These are phyloP conservation scores for Omphalea diandra DNA, from an alignment of 441 rosid genomes.

Conservation along the genomic window DNA sequence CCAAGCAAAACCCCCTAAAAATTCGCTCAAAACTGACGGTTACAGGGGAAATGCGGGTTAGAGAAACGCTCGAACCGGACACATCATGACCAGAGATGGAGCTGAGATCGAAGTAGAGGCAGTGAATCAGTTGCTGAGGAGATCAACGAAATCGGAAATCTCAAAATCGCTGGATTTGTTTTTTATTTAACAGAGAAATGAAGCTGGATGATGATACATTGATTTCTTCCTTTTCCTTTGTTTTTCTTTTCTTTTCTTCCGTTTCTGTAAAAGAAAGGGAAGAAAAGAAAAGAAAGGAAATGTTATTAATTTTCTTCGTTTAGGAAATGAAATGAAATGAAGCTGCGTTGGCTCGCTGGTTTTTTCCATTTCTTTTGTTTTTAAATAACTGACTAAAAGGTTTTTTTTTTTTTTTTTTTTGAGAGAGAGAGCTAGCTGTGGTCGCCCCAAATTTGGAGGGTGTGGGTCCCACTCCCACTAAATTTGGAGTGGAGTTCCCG, in stretches of 20 bases:
- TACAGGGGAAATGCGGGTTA: slow-evolving; percentile 18
- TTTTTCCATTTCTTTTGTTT: not conserved
- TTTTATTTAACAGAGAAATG: too few species aligned
- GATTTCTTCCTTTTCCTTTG: not conserved
- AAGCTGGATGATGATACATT: not conserved
- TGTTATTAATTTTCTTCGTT: not conserved
- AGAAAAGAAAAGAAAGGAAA: slow-evolving; percentile 6
- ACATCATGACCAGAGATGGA: too few species aligned
- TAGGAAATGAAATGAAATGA: not conserved
- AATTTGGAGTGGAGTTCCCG: slow-evolving; percentile 51
- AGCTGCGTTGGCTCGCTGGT: not conserved
- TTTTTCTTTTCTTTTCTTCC: slow-evolving; percentile 2
- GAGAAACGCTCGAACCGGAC: slow-evolving; percentile 19
- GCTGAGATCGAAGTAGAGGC: slow-evolving; percentile 16
- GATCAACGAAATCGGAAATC: slow-evolving; percentile 2
- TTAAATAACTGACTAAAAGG: not conserved
- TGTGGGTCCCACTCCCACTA: slow-evolving; percentile 23
- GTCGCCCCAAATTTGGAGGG: slow-evolving; percentile 4
- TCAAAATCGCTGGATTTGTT: slow-evolving; percentile 12
- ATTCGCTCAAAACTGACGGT: slow-evolving; percentile 9
- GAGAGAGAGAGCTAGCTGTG: slow-evolving; percentile 3
- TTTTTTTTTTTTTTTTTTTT: not conserved
- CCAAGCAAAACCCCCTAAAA: slow-evolving; percentile 24
- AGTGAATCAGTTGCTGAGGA: not conserved
- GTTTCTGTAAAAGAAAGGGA: not conserved